Evolutionary conservation across 2,329 filamentous ascomycete species (phyloP), one percentile per base, ranked within the genome.

Genomic region (Metarhizium robertsii): DNA sequence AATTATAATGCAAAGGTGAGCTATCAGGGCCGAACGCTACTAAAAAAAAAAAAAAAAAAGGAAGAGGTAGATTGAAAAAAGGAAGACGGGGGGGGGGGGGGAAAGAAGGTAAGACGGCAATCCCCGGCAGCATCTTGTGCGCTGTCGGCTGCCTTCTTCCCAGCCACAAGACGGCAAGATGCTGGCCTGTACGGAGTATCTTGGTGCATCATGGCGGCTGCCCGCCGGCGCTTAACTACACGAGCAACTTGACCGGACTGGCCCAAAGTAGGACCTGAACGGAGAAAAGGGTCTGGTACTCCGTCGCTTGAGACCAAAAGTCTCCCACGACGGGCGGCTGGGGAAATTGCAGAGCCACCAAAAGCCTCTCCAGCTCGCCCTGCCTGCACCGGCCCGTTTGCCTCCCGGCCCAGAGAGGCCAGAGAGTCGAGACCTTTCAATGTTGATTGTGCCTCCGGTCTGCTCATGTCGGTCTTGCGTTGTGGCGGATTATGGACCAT

Each of bases 221-320:
- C 7, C 30, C 38, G 34, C 34, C 52, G 45, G 52, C 52, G 52
- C 52, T 50, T 53, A 53, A 42, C 14, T 13, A 50, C 14, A 48
- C 51, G 25, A 53, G 32, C 32, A 7, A 11, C 20, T 20, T 20
- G 20, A 20, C 25, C 25, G 25, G 25, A 25, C 32, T 34, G 32
- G 32, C 32, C 10, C 32, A 8, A 34, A 34, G 10, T 34, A 34
- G 32, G 10, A 34, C 6, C 32, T 34, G 32, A 7, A 25, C 25
- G 25, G 25, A 25, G 25, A 25, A 25, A 25, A 25, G 25, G 25
- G 25, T 25, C 25, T 25, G 25, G 25, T 25, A 3, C 25, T 25
- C 25, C 25, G 25, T 25, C 4, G 25, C 25, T 25, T 25, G 4
- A 25, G 25, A 25, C 25, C 25, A 25, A 25, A 25, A 25, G 25